Base-by-base conservation (phyloP, 352 stramenopile species). In the Pelagophyceae sp. region DNA sequence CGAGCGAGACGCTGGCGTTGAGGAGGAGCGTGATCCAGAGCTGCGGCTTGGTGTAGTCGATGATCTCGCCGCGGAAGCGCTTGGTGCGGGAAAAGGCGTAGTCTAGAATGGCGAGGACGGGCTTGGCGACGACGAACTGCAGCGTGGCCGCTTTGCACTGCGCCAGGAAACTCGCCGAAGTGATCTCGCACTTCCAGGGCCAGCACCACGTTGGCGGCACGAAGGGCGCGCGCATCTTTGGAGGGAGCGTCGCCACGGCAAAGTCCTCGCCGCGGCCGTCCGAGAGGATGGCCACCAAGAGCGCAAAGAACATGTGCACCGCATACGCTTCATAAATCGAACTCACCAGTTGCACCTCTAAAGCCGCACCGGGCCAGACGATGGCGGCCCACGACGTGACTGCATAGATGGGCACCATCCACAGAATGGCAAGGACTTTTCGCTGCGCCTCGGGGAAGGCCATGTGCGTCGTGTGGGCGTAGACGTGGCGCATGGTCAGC, bases 231-330 rank as follows among this genome's bases (percentile, higher is more conserved):
- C 27, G 20, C 35, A 54, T 6, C 20, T 23, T 27, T 23, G 33
- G 35, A 0, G 67, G 67, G 3, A 74, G 38, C 15, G 20, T 20
- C 20, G 19, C 67, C 1, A 74, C 2, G 2, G 67, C 67, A 0
- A 0, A 0, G 11, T 51, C 81, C 40, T 95, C 88, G 60, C 93
- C 90, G 76, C 87, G 91, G 0, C 91, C 92, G 72, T 88, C 82
- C 6, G 90, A 90, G 5, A 97, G 83, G 65, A 96, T 96, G 17
- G 90, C 89, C 75, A 97, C 90, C 85, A 96, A 91, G 11, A 97
- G 83, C 19, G 90, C 89, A 38, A 97, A 81, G 82, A 97, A 97
- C 51, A 96, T 88, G 77, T 97, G 96, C 76, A 97, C 94, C 1
- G 95, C 91, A 80, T 97, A 97, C 54, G 90, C 91, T 85, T 97